Conservation (phyloP, 1,139 yeast species). For the Meyerozyma guilliermondii region DNA sequence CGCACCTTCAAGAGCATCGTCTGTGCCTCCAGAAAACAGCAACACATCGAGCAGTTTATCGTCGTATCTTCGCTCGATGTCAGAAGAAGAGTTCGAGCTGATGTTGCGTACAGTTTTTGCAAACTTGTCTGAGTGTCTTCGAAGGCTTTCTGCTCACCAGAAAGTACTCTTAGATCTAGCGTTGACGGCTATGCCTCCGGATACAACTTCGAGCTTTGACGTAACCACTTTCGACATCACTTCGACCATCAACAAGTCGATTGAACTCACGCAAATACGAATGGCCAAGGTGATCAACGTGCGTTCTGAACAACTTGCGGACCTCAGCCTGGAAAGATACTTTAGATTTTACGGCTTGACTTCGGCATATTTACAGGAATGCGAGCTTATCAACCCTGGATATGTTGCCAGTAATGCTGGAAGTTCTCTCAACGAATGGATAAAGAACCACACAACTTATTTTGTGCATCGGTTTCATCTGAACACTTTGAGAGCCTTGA, state of each 20-base stretch:
- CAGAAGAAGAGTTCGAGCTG: slow-evolving; percentile 67
- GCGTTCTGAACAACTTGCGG: slow-evolving; percentile 67
- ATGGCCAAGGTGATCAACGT: slow-evolving; percentile 76
- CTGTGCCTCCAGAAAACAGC: slow-evolving; percentile 20
- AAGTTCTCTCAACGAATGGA: slow-evolving; percentile 54
- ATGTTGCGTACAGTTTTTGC: slow-evolving; percentile 64
- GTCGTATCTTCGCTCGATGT: slow-evolving; percentile 53
- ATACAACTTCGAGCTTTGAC: slow-evolving; percentile 32
- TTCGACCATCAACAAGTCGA: slow-evolving; percentile 55
- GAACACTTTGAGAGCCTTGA: slow-evolving; percentile 40
- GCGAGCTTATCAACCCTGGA: slow-evolving; percentile 81
- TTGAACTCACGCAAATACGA: slow-evolving; percentile 70
- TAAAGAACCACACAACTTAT: slow-evolving; percentile 61
- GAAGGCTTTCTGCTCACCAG: slow-evolving; percentile 74
- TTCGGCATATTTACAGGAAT: slow-evolving; percentile 69
- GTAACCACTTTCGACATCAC: slow-evolving; percentile 64
- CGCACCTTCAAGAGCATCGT: slow-evolving; percentile 27
- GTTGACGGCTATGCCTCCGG: slow-evolving; percentile 44
- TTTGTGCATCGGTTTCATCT: slow-evolving; percentile 58
- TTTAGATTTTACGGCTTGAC: slow-evolving; percentile 62
- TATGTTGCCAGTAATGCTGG: slow-evolving; percentile 49
- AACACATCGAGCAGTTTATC: slow-evolving; percentile 37
- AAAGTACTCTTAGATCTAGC: slow-evolving; percentile 73
- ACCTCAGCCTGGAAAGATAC: slow-evolving; percentile 50
- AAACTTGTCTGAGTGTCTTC: slow-evolving; percentile 63